Evolutionary conservation across 495 filamentous ascomycete species (phyloP), one percentile per base, ranked within the genome.

Genomic region (Chaetomium tenue): DNA sequence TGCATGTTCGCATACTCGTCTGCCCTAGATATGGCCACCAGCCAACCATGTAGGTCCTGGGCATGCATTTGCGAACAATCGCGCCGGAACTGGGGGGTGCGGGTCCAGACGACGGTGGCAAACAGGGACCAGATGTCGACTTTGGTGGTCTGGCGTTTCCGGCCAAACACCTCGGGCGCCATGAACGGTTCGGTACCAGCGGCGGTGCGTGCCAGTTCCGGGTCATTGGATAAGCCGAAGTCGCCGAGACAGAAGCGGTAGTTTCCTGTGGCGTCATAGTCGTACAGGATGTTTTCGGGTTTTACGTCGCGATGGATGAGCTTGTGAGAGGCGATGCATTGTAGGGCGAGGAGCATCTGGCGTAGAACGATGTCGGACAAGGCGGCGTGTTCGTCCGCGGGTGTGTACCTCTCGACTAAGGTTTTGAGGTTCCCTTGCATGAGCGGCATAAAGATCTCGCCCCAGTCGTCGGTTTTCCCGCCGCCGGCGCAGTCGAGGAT

Each of bases 241-340:
- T 78, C 77, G 1, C 71, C 70, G 2, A 79, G 66, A n/a, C 62
- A 58, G 58, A 78, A 78, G 23, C 65, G 57, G 54, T 74, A 71
- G n/a, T 44, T 22, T 12, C 61, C 51, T 15, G 51, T 5, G 2
- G 48, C 28, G 22, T 66, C 63, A 7, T 42, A 60, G 3, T 74
- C 62, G 39, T 46, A 75, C 2, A 93, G 78, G 37, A 92, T 87
- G 67, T 93, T 93, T 67, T 92, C 90, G 1, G 90, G 90, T 73
- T 93, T 93, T 63, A 92, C 76, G 73, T 93, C 90, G 8, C 89
- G 82, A 72, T 92, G 89, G 62, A 92, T 85, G 64, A 93, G 87
- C 26, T 84, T 83, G 68, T 91, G 58, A 0, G 15, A 22, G 0
- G 61, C 68, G 4, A 77, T 65, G 60, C 69, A 77, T 5, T 74